Base-by-base conservation (phyloP, 108 stramenopile genomes). In the Cyclotella sp. region DNA sequence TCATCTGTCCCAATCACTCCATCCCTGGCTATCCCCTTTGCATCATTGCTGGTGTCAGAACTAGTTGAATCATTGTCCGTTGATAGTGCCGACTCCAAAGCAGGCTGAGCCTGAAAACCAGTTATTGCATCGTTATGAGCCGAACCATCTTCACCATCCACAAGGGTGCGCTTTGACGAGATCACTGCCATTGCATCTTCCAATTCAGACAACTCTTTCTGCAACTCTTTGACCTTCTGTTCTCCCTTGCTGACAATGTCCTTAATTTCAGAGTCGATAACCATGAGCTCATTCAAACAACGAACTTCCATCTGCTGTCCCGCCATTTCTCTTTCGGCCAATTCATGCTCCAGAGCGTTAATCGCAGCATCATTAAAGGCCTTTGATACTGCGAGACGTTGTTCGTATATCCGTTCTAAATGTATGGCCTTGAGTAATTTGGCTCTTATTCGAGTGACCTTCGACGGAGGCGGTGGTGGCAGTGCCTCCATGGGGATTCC, bases 321-420 rank as follows among this genome's bases (percentile, higher is more conserved):
- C 1, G 76, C 63, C 28, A 46, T 34, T 66, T 83, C 82, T 47
- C 82, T 72, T 6, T 83, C 82, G 21, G 65, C 30, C 7, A 83
- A 51, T 47, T 83, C 82, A 42, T 83, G 76, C 46, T 83, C 82
- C 24, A 83, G 71, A 21, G 82, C 82, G 57, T 83, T 83, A 24
- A 83, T 83, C 18, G 82, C 72, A 57, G 82, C 82, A 73, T 83
- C 82, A 47, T 70, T 77, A 43, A 83, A 83, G 30, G 82, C 76
- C 54, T 83, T 83, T 13, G 82, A 77, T 41, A 83, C 72, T 14
- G 72, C 68, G 5, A 83, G 67, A 11, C 82, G 65, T 26, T 73
- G 76, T 43, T 69, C 72, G 28, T 77, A 83, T 57, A 83, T 77
- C 24, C 53, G 58, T 64, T 77, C 76, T 29, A 77, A 68, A 55